Percentiles rank a stretch among this genome's conserved stretches.
Evolutionary conservation across 106 monocot genomes (phyloP).

Genomic region (Platanthera zijinensis): DNA sequence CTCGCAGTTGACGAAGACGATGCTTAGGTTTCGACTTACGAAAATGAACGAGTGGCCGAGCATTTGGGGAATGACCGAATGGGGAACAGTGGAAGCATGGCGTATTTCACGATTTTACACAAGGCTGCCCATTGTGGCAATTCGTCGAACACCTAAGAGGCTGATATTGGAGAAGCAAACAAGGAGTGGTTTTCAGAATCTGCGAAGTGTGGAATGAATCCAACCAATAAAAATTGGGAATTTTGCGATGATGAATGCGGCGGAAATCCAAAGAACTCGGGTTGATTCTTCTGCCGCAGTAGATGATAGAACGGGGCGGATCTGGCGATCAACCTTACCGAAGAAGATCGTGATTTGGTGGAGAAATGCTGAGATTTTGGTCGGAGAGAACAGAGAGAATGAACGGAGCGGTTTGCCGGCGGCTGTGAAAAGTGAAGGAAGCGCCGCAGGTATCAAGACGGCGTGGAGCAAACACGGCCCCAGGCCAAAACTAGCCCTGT

Average conservation of each 20-base stretch:
- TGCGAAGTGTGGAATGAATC: not conserved
- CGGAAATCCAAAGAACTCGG: not conserved
- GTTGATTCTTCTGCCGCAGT: not conserved
- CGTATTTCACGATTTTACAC: not conserved
- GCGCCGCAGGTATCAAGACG: not conserved
- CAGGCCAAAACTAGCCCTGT: not conserved
- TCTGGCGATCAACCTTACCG: not conserved
- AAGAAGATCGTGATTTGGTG: not conserved
- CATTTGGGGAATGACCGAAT: too few relatives aligned
- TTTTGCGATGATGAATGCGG: not conserved
- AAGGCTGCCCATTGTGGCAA: not conserved
- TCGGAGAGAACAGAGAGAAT: not conserved
- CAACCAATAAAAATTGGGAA: not conserved
- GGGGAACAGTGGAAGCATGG: too few relatives aligned
- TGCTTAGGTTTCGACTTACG: too few relatives aligned
- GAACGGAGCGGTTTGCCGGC: not conserved
- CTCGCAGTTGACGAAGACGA: too few relatives aligned
- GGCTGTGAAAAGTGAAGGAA: not conserved
- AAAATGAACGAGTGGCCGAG: too few relatives aligned
- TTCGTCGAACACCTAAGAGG: not conserved
- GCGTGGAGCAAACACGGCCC: slow-evolving; percentile 1
- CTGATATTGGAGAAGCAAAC: too few relatives aligned
- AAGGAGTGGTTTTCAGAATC: not conserved
- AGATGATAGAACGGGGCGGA: not conserved
- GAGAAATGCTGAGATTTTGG: not conserved